Percentiles rank a stretch among this genome's conserved stretches.
Conservation (phyloP, 495 filamentous ascomycete species). For the Hyaloscypha finlandica region DNA sequence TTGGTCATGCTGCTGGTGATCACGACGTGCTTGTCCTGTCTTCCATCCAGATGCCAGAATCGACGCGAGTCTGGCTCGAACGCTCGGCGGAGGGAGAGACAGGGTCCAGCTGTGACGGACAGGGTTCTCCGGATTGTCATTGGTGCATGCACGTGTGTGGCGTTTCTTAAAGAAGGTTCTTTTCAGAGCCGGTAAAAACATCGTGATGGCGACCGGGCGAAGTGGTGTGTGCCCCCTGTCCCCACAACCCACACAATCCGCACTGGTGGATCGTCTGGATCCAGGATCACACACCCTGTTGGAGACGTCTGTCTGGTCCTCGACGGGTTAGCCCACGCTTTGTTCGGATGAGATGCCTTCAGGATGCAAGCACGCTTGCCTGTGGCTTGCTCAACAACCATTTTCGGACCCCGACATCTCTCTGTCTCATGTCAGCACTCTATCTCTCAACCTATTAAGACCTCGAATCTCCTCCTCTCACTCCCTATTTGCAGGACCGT, state of each 20-base stretch:
- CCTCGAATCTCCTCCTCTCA: not conserved
- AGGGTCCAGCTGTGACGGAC: conserved; percentile 7
- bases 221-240: conserved; percentile 20
- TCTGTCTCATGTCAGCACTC: conserved; percentile 24
- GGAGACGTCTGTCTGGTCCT: too few species aligned
- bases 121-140: conserved; percentile 27
- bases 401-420: not conserved
- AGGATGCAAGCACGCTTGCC: not conserved
- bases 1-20: not conserved
- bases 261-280: not conserved
- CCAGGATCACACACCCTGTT: too few species aligned
- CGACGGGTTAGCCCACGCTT: not conserved
- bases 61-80: not conserved
- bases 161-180: not conserved
- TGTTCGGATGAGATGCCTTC: not conserved
- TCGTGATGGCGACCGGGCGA: conserved; percentile 33
- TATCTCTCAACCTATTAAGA: conserved; percentile 27
- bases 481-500: conserved; percentile 19
- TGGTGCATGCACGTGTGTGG: conserved; percentile 20
- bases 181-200: conserved; percentile 18
- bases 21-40: not conserved
- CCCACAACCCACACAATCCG: not conserved
- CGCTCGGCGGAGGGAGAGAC: not conserved
- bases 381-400: conserved; percentile 1
- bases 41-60: not conserved